Base-by-base conservation (phyloP, 768 basidiomycete species). In the Leccinum obscurum region DNA sequence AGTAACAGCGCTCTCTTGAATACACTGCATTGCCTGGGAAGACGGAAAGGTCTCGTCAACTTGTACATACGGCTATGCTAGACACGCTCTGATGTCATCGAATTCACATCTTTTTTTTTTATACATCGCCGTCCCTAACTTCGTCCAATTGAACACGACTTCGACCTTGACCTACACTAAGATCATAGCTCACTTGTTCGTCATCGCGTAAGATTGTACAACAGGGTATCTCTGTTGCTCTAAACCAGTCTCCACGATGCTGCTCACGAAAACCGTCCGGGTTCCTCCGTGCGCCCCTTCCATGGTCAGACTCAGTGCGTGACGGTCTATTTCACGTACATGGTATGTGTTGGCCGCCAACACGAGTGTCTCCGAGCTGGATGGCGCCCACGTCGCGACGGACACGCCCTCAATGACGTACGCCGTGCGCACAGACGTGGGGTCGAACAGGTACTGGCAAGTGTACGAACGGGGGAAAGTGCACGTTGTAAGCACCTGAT, bases 341-440 rank as follows among this genome's bases (percentile, higher is more conserved):
- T 83, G 78, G 48, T 82, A 76, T 65, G 80, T 80, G 67, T 86
- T 87, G 1, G 79, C 74, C 10, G 78, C 83, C 3, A 86, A 73
- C 14, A 84, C 75, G 41, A 86, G 76, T 0, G 79, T 82, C 30
- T 77, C 63, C 4, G 39, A 32, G 1, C 70, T 75, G 2, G 78
- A 61, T 41, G 17, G 2, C 2, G 72, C 77, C 85, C 85, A 86
- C 28, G 81, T 66, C 4, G 82, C 81, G 28, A 82, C 67, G 28
- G 85, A 85, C 13, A 81, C 76, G 0, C 78, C 74, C 6, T 76
- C 62, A 0, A 76, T 57, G 8, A 79, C 78, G 34, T 78, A 70
- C 50, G 81, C 78, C 0, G 70, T 73, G 64, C 80, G 68, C 20
- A 70, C 68, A 1, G 80, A 78, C 0, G 62, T 49, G 1, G 83